Base-by-base conservation (phyloP, 495 filamentous ascomycete species). In the Penicillium simplicissimum region DNA sequence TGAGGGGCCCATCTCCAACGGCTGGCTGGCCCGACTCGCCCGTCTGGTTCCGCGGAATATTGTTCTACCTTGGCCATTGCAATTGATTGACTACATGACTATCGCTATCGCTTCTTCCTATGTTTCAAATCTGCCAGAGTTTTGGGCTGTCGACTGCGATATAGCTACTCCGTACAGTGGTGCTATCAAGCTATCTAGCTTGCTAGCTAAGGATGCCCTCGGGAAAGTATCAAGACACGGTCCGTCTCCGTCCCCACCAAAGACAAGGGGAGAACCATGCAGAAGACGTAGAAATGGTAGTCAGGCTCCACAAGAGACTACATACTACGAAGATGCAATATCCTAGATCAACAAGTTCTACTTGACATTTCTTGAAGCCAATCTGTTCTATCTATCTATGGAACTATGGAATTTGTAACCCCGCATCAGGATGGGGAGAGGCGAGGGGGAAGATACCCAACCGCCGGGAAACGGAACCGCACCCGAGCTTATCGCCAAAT, bases 1-100 rank as follows among this genome's bases (percentile, higher is more conserved):
- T 65, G 67, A 71, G 69, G 67, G 64, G 67, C 15, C 40, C 54
- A 31, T 61, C 47, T 58, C 52, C 57, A 63, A 59, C 62, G 61
- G 59, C 5, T 33, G 43, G 56, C 55, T 57, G 61, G 57, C 43
- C 67, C 67, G 58, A 54, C 64, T 61, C 55, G 33, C 33, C 28
- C 55, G 33, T 17, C 13, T 36, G 28, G 28, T 31, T 36, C n/a
- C 37, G 21, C 2, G 3, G 10, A 10, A 13, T 11, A 2, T 28
- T 14, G 21, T 14, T 1, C 45, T 13, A 5, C 4, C 6, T 49
- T 25, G 45, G 45, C 13, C 11, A 31, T 15, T 45, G 8, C 42
- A 21, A 11, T 45, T 17, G 6, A 17, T 1, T 8, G 38, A 14
- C 2, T 28, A 25, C 11, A 8, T 13, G 23, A 17, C 8, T 23